A percentile compares a stretch with the other conserved stretches of the same genome.
Conservation (phyloP, 768 basidiomycete species). For the Mycena capillaripes region DNA sequence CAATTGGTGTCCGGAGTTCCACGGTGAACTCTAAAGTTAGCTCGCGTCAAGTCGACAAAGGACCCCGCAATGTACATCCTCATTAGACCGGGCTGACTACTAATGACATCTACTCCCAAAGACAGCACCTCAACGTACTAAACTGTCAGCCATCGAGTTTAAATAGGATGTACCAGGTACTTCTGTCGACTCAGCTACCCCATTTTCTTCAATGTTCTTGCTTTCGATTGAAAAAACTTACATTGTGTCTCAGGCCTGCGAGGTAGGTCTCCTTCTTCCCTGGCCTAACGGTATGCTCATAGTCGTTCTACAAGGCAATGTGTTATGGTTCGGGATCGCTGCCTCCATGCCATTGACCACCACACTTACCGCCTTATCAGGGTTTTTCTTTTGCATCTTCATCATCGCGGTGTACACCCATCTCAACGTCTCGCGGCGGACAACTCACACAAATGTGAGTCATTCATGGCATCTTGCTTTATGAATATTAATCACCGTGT, state of each 20-base stretch:
- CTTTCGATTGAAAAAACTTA: constrained; percentile 4
- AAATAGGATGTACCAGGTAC: neutral
- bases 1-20: neutral
- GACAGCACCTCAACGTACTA: neutral
- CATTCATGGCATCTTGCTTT: neutral
- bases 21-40: neutral
- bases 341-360: too few relatives aligned
- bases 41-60: neutral
- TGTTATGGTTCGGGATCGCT: constrained; percentile 12
- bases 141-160: neutral
- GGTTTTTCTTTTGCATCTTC: constrained; percentile 17
- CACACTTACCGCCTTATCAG: neutral
- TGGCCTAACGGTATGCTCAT: neutral
- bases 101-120: neutral
- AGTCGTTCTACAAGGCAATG: neutral
- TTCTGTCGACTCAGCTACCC: neutral
- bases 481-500: neutral
- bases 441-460: neutral
- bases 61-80: neutral
- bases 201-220: neutral
- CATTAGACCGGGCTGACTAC: neutral
- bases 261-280: neutral
- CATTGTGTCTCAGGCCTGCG: constrained; percentile 9
- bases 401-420: constrained; percentile 6
- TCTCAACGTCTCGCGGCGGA: constrained; percentile 2